Percentiles rank a stretch among this genome's conserved stretches.
phyloP scores from a whole-genome alignment of 805 yeast species.

The Citeromyces nyonsensis region DNA sequence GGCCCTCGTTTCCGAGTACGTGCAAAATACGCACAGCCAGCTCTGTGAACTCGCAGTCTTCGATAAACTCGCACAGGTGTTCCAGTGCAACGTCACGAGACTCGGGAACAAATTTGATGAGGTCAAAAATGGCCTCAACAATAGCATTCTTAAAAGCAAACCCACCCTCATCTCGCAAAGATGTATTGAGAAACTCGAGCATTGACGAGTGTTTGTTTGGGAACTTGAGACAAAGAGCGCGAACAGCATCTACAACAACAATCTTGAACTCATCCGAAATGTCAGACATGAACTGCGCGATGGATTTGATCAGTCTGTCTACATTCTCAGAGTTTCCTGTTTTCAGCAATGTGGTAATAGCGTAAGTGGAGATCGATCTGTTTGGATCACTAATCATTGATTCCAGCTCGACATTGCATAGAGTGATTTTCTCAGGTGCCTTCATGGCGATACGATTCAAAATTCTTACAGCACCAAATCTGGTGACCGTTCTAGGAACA shows the following conservation, averaged over 20 bases:
- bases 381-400: constrained; percentile 74
- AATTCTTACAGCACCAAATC: constrained; percentile 88
- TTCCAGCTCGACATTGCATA: constrained; percentile 79
- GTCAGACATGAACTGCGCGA: constrained; percentile 80
- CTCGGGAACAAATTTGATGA: constrained; percentile 74
- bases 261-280: constrained; percentile 92
- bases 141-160: constrained; percentile 72
- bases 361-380: constrained; percentile 89
- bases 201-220: constrained; percentile 79
- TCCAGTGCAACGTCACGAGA: constrained; percentile 75
- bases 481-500: constrained; percentile 81
- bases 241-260: constrained; percentile 89
- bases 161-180: constrained; percentile 85
- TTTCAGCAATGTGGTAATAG: constrained; percentile 88
- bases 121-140: constrained; percentile 85
- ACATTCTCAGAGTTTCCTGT: constrained; percentile 87
- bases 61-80: constrained; percentile 90
- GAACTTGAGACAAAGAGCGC: constrained; percentile 83
- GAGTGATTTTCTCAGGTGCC: constrained; percentile 64
- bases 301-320: constrained; percentile 76
- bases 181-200: constrained; percentile 67
- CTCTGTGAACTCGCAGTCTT: constrained; percentile 94
- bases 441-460: constrained; percentile 73
- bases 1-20: constrained; percentile 89
- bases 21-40: constrained; percentile 87